These are phyloP conservation scores for Verticillium klebahnii DNA, from an alignment of 2,329 filamentous ascomycete genomes.

Conservation along the genomic window DNA sequence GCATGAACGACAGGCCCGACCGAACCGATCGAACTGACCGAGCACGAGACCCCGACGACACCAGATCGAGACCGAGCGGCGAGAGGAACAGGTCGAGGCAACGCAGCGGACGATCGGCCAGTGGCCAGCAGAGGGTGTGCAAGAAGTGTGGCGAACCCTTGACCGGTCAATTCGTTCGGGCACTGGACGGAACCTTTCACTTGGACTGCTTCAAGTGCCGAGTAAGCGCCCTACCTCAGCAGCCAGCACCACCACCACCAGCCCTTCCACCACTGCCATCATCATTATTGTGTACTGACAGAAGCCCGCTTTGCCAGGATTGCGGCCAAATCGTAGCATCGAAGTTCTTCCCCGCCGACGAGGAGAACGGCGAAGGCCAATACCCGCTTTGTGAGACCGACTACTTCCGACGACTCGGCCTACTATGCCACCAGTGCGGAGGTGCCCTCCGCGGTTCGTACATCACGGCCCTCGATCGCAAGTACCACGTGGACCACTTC, in stretches of 20 bases:
- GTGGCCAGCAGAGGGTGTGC: constrained; percentile 61
- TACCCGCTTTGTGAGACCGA: constrained; percentile 97
- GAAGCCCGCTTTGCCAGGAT: constrained; percentile 54
- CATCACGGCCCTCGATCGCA: constrained; percentile 94
- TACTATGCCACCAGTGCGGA: constrained; percentile 88
- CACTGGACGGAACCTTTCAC: constrained; percentile 90
- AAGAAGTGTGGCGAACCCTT: constrained; percentile 86
- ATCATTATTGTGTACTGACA: constrained; percentile 3
- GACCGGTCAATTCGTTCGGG: constrained; percentile 93
- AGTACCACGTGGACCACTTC: constrained; percentile 99
- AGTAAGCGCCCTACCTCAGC: constrained; percentile 42
- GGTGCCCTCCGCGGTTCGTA: constrained; percentile 93
- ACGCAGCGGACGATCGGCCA: constrained; percentile 49
- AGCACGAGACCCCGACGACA: constrained; percentile 30
- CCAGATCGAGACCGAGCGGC: constrained; percentile 48
- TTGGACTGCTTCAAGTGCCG: constrained; percentile 97
- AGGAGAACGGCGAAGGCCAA: constrained; percentile 78
- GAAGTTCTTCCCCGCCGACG: constrained; percentile 97
- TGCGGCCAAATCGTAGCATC: constrained; percentile 96
- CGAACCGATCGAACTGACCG: constrained; percentile 16
- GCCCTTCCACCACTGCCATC: background rate
- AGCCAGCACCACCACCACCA: background rate
- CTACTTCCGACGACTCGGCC: constrained; percentile 87
- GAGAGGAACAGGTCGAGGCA: constrained; percentile 55
- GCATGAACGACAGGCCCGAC: constrained; percentile 13